These are phyloP conservation scores for Nigrospora sphaerica DNA, from an alignment of 2,329 filamentous ascomycete genomes.

Conservation along the genomic window DNA sequence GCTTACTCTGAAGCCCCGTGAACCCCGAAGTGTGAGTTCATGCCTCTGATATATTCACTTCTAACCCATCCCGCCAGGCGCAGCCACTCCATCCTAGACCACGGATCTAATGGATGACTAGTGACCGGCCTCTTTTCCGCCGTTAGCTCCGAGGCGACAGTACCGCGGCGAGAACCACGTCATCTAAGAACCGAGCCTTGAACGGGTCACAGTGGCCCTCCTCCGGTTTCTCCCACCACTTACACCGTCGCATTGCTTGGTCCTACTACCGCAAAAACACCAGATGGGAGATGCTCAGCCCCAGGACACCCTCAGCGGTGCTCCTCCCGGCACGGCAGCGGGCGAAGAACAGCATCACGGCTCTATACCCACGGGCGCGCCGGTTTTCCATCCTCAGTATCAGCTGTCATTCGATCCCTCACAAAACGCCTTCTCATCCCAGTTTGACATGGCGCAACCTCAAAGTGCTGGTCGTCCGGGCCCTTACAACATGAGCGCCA, in stretches of 20 bases:
- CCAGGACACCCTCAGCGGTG: slow-evolving; percentile 8
- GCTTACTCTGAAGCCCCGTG: too few relatives aligned
- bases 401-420: slow-evolving; percentile 22
- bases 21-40: too few relatives aligned
- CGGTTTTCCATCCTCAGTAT: slow-evolving; percentile 20
- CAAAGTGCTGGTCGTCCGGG: slow-evolving; percentile 22
- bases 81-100: too few relatives aligned
- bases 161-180: too few relatives aligned
- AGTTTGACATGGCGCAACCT: slow-evolving; percentile 31
- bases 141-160: too few relatives aligned
- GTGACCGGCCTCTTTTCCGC: too few relatives aligned
- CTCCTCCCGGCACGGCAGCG: slow-evolving; percentile 12
- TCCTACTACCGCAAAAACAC: not conserved
- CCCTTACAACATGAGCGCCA: slow-evolving; percentile 39
- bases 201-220: too few relatives aligned
- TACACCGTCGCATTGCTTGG: slow-evolving; percentile 4
- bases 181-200: too few relatives aligned
- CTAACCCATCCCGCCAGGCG: too few relatives aligned
- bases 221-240: not conserved
- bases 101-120: too few relatives aligned
- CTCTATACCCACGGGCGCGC: slow-evolving; percentile 12
- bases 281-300: slow-evolving; percentile 24
- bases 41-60: too few relatives aligned
- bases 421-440: slow-evolving; percentile 32
- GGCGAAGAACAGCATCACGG: slow-evolving; percentile 12